Evolutionary conservation across 345 rosid genomes (phyloP), one percentile per base, ranked within the genome.

Genomic region (sweet orange (Citrus sinensis)): DNA sequence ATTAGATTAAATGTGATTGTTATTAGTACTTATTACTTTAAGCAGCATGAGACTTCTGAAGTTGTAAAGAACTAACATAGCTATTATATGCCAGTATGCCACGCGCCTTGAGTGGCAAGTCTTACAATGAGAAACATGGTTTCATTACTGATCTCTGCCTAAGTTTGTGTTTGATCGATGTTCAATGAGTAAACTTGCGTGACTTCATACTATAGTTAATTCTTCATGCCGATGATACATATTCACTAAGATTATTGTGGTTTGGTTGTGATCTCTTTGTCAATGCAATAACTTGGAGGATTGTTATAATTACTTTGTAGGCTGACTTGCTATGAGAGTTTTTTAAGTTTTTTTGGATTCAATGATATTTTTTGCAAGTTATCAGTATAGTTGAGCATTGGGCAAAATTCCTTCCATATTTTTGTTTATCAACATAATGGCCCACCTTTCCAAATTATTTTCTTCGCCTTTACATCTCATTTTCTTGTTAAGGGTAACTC

Each of bases 121-220:
- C 51, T 76, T 51, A 34, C 35, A 27, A 74, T 20, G 25, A 62
- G 69, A 61, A 49, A 51, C 63, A 65, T 51, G 29, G 70, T 76
- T 65, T 6, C 32, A 51, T 65, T 30, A 13, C 14, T 25, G 30
- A 20, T 65, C 46, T 46, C 61, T 75, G 24, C 24, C 60, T 29
- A 37, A 46, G 59, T 42, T 25, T 8, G 20, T 49, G 58, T 74
- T 62, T 30, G 61, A 49, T 49, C 22, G 62, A 64, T 64, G 34
- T 30, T 49, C 7, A 20, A 63, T 74, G 37, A n/a, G 39, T 27
- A 27, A 74, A 65, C 68, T 39, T 40, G 46, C 19, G n/a, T 59
- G 30, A 58, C 14, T 4, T 73, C 34, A 24, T 59, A 24, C 67
- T 2, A 10, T 13, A 6, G 16, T 35, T 58, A 73, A 34, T 73